Evolutionary conservation across 2,329 filamentous ascomycete genomes (phyloP).

Genomic region (Cladophialophora immunda): DNA sequence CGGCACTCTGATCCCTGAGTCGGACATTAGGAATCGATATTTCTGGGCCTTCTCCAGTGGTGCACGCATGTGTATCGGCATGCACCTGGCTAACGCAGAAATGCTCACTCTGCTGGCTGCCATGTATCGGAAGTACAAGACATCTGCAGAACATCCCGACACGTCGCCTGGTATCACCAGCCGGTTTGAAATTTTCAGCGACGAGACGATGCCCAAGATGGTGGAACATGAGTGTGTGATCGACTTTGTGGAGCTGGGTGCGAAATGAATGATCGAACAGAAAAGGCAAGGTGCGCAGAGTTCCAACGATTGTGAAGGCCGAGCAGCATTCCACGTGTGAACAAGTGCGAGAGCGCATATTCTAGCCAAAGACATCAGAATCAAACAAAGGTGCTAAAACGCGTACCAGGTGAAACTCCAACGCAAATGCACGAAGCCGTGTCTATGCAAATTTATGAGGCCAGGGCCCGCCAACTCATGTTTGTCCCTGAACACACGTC

Average conservation of each 20-base stretch:
- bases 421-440: conserved; percentile 31
- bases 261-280: conserved; percentile 4
- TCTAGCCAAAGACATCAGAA: neutral
- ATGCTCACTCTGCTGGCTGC: conserved; percentile 59
- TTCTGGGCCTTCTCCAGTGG: conserved; percentile 54
- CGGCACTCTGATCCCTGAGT: conserved; percentile 35
- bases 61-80: conserved; percentile 53
- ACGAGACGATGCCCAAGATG: conserved; percentile 41
- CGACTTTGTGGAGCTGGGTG: conserved; percentile 32
- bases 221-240: conserved; percentile 40
- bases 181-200: conserved; percentile 45
- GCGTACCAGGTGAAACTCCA: conserved; percentile 25
- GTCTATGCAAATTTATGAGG: conserved; percentile 2
- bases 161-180: conserved; percentile 44
- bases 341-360: neutral
- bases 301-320: conserved; percentile 1
- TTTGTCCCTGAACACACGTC: conserved; percentile 8
- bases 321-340: neutral
- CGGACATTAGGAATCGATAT: conserved; percentile 36
- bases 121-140: conserved; percentile 56
- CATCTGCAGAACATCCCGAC: conserved; percentile 42
- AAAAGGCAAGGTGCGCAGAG: neutral
- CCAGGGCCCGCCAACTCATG: conserved; percentile 9
- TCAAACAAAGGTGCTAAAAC: conserved; percentile 1
- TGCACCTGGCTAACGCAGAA: conserved; percentile 59